Percentiles rank a stretch among this genome's conserved stretches.
Evolutionary conservation across 176 grass and related monocot genomes (phyloP).

Genomic region (Dendrocalamus sinicus): DNA sequence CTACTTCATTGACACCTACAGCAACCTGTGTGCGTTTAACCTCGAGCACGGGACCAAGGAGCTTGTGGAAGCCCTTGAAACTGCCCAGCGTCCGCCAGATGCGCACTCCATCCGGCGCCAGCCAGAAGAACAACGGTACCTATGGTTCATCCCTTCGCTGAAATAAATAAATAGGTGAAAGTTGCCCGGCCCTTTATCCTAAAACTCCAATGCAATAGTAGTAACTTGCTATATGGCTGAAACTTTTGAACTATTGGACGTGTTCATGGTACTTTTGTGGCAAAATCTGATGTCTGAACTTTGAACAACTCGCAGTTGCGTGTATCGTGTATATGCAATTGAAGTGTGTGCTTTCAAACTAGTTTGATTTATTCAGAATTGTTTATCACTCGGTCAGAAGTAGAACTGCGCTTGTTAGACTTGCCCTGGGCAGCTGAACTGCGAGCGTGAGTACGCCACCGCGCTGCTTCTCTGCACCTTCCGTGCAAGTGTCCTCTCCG

Average conservation of each 20-base stretch:
- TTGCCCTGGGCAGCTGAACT: background rate
- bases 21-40: constrained; percentile 47
- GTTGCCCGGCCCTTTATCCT: background rate
- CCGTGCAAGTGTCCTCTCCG: background rate
- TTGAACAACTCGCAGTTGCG: background rate
- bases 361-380: background rate
- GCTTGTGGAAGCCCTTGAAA: constrained; percentile 30
- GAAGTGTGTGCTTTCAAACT: background rate
- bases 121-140: background rate
- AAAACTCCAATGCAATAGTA: constrained; percentile 3
- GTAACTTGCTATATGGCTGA: background rate
- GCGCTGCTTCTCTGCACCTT: background rate
- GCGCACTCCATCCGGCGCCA: background rate
- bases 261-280: background rate
- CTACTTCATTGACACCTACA: constrained; percentile 55
- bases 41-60: constrained; percentile 54
- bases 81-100: background rate
- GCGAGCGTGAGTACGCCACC: background rate
- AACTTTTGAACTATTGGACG: background rate
- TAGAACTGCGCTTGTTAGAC: background rate
- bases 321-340: constrained; percentile 8
- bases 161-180: constrained; percentile 13
- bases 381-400: background rate
- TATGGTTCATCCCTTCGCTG: constrained; percentile 57
- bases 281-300: constrained; percentile 7